phyloP scores from a whole-genome alignment of 257 asterid genomes.

The Solanum piurae region DNA sequence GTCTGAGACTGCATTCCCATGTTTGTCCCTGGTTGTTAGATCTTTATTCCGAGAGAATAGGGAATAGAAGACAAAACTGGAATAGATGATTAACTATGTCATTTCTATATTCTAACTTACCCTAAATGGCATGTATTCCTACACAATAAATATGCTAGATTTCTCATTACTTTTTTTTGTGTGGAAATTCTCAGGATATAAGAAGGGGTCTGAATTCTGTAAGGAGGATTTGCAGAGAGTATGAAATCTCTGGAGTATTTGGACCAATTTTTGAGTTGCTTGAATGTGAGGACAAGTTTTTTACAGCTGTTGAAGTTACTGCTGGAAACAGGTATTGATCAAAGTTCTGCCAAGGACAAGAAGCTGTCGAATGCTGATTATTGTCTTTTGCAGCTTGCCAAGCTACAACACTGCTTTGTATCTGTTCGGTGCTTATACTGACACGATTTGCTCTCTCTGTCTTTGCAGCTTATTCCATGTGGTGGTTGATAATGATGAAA shows the following conservation, averaged over 20 bases:
- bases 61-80: background rate
- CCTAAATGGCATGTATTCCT: background rate
- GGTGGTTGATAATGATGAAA: constrained; percentile 86
- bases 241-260: constrained; percentile 55
- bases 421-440: background rate
- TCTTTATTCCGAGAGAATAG: background rate
- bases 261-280: constrained; percentile 91
- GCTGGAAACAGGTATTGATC: constrained; percentile 87
- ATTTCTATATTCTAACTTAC: background rate
- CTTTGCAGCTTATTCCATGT: constrained; percentile 79
- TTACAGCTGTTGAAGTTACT: constrained; percentile 99
- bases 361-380: background rate
- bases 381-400: background rate
- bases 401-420: background rate
- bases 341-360: background rate
- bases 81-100: background rate
- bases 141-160: background rate
- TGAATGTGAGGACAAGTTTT: constrained; percentile 81
- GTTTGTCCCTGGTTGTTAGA: background rate
- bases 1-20: background rate
- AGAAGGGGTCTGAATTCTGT: constrained; percentile 93
- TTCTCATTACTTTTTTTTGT: background rate
- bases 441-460: background rate
- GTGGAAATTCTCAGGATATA: constrained; percentile 55
- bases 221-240: constrained; percentile 51